phyloP scores from a whole-genome alignment of 345 rosid genomes.

The Geranium brycei region DNA sequence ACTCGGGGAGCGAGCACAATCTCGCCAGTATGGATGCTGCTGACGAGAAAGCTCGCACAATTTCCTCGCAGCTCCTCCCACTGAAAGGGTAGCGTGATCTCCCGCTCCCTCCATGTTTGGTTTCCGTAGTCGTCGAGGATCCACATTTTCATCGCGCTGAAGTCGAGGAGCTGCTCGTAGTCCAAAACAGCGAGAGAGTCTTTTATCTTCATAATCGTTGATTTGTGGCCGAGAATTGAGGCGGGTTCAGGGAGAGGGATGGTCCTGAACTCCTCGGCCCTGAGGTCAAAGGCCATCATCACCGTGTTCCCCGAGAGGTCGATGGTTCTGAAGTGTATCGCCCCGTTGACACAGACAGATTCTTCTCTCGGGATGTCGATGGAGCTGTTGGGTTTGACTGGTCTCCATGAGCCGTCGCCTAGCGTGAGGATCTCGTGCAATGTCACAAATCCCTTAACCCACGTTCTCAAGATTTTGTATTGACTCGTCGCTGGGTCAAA shows the following conservation, averaged over 20 bases:
- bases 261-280: conserved; percentile 2
- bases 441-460: conserved; percentile 4
- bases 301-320: conserved; percentile 4
- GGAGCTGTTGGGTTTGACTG: neutral
- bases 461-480: conserved; percentile 7
- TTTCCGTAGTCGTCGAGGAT: conserved; percentile 3
- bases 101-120: conserved; percentile 6
- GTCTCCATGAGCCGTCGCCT: conserved; percentile 4
- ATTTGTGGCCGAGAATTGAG: neutral
- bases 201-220: neutral
- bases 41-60: neutral
- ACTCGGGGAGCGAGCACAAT: conserved; percentile 7
- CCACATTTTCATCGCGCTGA: neutral
- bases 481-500: neutral
- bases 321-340: conserved; percentile 4
- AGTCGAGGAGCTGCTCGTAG: conserved; percentile 5
- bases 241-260: neutral
- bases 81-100: neutral
- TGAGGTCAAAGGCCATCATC: conserved; percentile 4
- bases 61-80: neutral
- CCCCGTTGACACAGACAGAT: conserved; percentile 5
- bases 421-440: conserved; percentile 7
- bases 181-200: conserved; percentile 2
- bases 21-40: neutral
- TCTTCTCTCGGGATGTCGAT: conserved; percentile 2